Evolutionary conservation across 805 yeast genomes (phyloP).

Genomic region (Candida sakaeoensis): DNA sequence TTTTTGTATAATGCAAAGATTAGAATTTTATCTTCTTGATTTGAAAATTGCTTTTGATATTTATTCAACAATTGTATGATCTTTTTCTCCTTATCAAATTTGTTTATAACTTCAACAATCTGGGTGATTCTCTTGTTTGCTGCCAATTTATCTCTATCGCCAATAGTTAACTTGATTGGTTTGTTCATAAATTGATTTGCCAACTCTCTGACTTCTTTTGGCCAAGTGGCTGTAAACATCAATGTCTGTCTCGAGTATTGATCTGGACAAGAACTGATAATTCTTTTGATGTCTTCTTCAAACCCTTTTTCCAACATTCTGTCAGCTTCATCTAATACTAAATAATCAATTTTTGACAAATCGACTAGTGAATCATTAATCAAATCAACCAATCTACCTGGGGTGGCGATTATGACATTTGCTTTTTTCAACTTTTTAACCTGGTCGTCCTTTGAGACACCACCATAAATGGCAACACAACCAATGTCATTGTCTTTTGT

Average conservation of each 20-base stretch:
- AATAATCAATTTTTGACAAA: conserved; percentile 62
- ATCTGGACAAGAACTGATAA: conserved; percentile 38
- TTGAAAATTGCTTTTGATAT: conserved; percentile 56
- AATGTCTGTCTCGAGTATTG: conserved; percentile 70
- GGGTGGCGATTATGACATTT: conserved; percentile 90
- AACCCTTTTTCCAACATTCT: conserved; percentile 98
- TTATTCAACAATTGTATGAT: conserved; percentile 67
- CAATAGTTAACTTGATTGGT: conserved; percentile 90
- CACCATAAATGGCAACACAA: conserved; percentile 91
- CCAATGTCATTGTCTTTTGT: conserved; percentile 59
- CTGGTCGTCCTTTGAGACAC: conserved; percentile 95
- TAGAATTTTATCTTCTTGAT: conserved; percentile 71
- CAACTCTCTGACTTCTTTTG: conserved; percentile 93
- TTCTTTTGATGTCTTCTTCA: conserved; percentile 89
- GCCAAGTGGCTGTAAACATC: conserved; percentile 99
- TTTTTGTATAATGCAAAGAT: conserved; percentile 94
- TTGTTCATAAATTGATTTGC: conserved; percentile 78
- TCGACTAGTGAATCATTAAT: conserved; percentile 82
- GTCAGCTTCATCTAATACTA: conserved; percentile 96
- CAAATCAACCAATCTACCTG: conserved; percentile 93
- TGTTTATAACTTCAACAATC: conserved; percentile 82
- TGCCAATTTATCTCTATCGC: conserved; percentile 87
- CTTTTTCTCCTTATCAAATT: conserved; percentile 73
- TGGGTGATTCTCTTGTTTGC: conserved; percentile 95
- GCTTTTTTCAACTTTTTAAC: conserved; percentile 58